A percentile compares a stretch with the other conserved stretches of the same genome.
phyloP scores from a whole-genome alignment of 1,139 yeast genomes.

The Kazachstania sp. region DNA sequence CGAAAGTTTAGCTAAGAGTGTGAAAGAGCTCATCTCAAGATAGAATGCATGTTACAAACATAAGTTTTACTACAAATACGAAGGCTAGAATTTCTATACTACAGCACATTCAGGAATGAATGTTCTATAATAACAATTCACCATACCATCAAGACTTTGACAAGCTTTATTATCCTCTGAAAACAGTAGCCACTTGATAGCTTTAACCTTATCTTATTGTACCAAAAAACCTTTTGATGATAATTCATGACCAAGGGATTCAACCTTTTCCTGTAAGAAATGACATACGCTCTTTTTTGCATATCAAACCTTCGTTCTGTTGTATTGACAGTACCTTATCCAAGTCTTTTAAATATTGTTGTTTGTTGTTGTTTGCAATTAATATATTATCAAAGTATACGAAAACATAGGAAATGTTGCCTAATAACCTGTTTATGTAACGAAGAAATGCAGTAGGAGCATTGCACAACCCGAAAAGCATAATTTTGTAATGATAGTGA shows the following conservation, averaged over 20 bases:
- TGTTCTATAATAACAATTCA: not conserved
- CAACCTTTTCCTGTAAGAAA: not conserved
- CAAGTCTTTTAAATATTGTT: constrained; percentile 2
- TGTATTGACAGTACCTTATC: not conserved
- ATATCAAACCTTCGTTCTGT: not conserved
- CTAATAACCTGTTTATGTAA: constrained; percentile 12
- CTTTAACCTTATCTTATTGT: not conserved
- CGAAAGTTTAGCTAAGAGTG: too few relatives aligned
- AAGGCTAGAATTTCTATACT: too few relatives aligned
- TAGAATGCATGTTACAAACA: too few relatives aligned
- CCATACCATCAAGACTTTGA: not conserved
- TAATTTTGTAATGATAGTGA: constrained; percentile 11
- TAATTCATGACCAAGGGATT: constrained; percentile 3
- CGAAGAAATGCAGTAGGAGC: constrained; percentile 11
- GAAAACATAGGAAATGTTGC: constrained; percentile 11
- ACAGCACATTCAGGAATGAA: not conserved
- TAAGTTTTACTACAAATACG: too few relatives aligned
- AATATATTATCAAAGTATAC: constrained; percentile 27
- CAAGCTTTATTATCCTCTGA: not conserved
- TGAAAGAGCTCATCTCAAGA: too few relatives aligned
- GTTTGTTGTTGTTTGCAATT: not conserved
- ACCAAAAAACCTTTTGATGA: too few relatives aligned
- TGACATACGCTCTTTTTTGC: constrained; percentile 2
- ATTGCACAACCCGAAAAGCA: constrained; percentile 11
- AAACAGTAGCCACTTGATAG: not conserved